These are phyloP conservation scores for Spencermartinsiella ligniputridi DNA, from an alignment of 1,139 yeast genomes.

Conservation along the genomic window DNA sequence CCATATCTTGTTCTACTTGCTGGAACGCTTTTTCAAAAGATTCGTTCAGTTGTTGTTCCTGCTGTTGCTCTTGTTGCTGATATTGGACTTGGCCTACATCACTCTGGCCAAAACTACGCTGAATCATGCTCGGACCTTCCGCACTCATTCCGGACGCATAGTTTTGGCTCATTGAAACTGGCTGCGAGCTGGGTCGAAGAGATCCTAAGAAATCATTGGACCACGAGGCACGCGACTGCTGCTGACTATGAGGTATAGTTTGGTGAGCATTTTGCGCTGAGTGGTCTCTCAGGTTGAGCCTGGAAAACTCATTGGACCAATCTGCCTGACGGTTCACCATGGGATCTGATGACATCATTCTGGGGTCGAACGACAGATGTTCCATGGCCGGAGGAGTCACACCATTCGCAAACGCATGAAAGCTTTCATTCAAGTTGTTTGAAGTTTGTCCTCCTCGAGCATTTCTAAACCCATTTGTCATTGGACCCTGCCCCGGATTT, in stretches of 20 bases:
- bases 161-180: not conserved
- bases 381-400: not conserved
- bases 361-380: not conserved
- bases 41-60: constrained; percentile 17
- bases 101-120: not conserved
- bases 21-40: constrained; percentile 30
- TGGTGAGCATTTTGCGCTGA: constrained; percentile 6
- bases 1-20: constrained; percentile 20
- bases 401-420: constrained; percentile 10
- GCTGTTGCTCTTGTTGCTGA: not conserved
- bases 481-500: not conserved
- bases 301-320: constrained; percentile 17
- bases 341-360: not conserved
- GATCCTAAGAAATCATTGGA: not conserved
- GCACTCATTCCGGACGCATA: not conserved
- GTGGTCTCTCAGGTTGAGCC: constrained; percentile 5
- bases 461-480: constrained; percentile 9
- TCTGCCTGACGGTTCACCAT: constrained; percentile 2
- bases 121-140: not conserved
- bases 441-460: not conserved
- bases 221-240: not conserved
- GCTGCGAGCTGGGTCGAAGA: not conserved
- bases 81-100: not conserved
- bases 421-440: constrained; percentile 5
- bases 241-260: not conserved